Base-by-base conservation (phyloP, 139 green algal genomes). In the Trebouxia sp. region DNA sequence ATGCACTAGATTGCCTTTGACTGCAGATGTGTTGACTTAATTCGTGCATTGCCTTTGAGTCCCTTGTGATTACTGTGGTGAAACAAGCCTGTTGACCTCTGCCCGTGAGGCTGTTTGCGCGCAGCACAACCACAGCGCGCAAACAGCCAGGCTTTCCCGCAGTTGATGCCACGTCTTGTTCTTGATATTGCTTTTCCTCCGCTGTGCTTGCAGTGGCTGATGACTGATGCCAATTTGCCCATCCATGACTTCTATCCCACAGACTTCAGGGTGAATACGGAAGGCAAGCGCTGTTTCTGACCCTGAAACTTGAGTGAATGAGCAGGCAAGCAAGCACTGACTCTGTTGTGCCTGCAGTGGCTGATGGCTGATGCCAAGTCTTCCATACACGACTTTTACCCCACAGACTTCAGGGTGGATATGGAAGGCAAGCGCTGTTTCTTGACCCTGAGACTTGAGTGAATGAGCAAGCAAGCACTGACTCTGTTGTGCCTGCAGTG, bases 231-330 rank as follows among this genome's bases (percentile, higher is more conserved):
- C 1, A 26, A 74, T n/a, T 97, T 91, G 8, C 92, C 95, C 77
- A 94, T 98, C 65, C 26, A 87, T 0, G 91, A 96, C 83, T 97
- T 97, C 82, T 98, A 97, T 87, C 95, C 95, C 2, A 58, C 65
- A 0, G 81, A 92, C 41, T 95, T 97, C 74, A n/a, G 85, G 56
- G 82, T 97, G 5, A 94, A 98, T 86, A 87, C 92, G 85, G 95
- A 98, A 88, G 95, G 95, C 62, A 98, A 98, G 89, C 87, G 95
- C 10, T n/a, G n/a, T n/a, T n/a, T n/a, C n/a, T n/a, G n/a, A n/a
- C n/a, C n/a, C n/a, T n/a, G n/a, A n/a, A n/a, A 75, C 65, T 24
- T 41, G 20, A 41, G 9, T 62, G 24, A 6, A 62, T 38, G 41
- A 78, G 38, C 26, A n/a, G n/a, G n/a, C n/a, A 9, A 26, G 20